Base-by-base conservation (phyloP, 306 rosid genomes). In the Medicago ruthenica region DNA sequence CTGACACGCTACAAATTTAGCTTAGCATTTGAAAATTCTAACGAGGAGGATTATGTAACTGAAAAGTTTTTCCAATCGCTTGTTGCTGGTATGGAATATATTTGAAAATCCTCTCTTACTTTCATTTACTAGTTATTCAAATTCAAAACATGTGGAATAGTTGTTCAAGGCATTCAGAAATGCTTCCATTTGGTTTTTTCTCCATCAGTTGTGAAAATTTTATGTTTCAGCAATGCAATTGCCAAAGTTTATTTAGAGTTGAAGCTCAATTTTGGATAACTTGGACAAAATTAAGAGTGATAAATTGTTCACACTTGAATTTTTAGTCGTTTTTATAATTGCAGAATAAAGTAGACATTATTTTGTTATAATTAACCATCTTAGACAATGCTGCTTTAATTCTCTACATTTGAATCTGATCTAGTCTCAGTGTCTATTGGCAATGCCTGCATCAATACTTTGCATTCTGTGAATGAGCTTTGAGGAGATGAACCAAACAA, bases 11-110 rank as follows among this genome's bases (percentile, higher is more conserved):
- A 95, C 84, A 95, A 84, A 73, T 95, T 95, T 81, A 95, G 99
- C 87, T 83, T 95, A 83, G 97, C 99, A 18, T 95, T 95, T 87
- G 99, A 95, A 80, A 95, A 95, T 85, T 95, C 99, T 67, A 92
- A 90, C 34, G 98, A 92, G 91, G 99, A 95, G 87, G 99, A 95
- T 89, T 95, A 95, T 79, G 99, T 95, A n/a, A 95, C 99, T 12
- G 99, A 95, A 76, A 95, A 95, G 70, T 95, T 78, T 88, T 95
- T 95, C 84, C 99, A 95, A 70, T 95, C 99, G 76, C 97, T 95
- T 70, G 97, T 95, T 76, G 96, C 99, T 64, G 99, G 99, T 95
- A 92, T 53, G 86, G 63, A 85, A 44, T 71, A 67, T 21, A 60
- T 64, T 41, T 34, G 37, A 34, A 0, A 22, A 64, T 48, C 59